Evolutionary conservation across 176 grass and related monocot genomes (phyloP).

Genomic region (Elymus sibiricus): DNA sequence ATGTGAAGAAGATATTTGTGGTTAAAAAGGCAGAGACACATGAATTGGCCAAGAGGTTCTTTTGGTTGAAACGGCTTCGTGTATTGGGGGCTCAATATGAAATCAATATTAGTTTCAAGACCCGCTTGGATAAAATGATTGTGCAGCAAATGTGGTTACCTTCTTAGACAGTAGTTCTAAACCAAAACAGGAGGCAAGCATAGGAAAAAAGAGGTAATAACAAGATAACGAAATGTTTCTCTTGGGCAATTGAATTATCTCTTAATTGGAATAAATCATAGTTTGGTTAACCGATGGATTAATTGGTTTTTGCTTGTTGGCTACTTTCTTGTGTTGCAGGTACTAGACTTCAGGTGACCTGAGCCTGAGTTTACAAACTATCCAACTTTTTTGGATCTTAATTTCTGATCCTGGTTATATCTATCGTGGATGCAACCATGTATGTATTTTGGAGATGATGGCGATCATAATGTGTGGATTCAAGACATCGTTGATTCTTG

Average conservation of each 20-base stretch:
- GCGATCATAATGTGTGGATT: background rate
- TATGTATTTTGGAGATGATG: background rate
- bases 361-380: background rate
- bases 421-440: background rate
- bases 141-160: background rate
- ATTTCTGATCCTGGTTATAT: background rate
- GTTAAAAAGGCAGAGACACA: conserved; percentile 17
- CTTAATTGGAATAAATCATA: background rate
- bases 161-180: background rate
- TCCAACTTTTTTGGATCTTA: background rate
- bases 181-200: background rate
- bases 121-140: conserved; percentile 30
- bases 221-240: background rate
- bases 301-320: background rate
- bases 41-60: conserved; percentile 47
- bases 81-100: conserved; percentile 42
- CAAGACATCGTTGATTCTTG: background rate
- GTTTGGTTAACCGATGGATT: background rate
- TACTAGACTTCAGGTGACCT: background rate
- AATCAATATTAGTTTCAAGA: conserved; percentile 41
- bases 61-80: conserved; percentile 47
- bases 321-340: background rate
- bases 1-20: conserved; percentile 42
- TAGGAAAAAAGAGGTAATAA: background rate
- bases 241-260: background rate